Conservation (phyloP, 176 grass and related monocot species). For the Bonia amplexicaulis region DNA sequence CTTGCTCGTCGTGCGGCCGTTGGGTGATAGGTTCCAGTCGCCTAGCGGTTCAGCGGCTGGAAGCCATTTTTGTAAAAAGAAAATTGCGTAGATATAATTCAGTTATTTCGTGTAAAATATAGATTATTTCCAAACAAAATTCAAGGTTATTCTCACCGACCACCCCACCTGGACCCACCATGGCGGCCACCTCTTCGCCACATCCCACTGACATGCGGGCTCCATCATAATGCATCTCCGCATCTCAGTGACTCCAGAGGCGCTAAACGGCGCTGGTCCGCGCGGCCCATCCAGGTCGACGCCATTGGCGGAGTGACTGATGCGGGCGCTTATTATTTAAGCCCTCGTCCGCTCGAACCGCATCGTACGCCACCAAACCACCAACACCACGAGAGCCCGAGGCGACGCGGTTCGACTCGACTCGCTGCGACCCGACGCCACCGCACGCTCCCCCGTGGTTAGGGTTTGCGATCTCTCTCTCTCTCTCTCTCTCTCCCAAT, state of each 20-base stretch:
- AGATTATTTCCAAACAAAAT: too few relatives aligned
- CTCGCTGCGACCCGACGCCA: not conserved
- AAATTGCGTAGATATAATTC: too few relatives aligned
- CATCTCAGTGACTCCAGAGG: not conserved
- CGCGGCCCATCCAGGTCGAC: too few relatives aligned
- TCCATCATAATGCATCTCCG: not conserved
- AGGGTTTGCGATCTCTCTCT: not conserved
- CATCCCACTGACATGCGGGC: not conserved
- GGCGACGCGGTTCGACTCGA: not conserved
- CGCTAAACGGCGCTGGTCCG: too few relatives aligned
- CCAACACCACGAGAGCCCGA: not conserved
- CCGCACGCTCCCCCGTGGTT: not conserved
- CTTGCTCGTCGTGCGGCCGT: too few relatives aligned
- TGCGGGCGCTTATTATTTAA: not conserved
- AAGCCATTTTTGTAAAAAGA: too few relatives aligned
- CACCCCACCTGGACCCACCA: not conserved
- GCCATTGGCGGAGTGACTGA: too few relatives aligned
- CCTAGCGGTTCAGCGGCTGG: too few relatives aligned
- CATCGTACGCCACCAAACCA: not conserved
- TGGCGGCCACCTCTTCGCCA: not conserved
- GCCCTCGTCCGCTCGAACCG: too few relatives aligned
- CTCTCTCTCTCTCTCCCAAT: not conserved
- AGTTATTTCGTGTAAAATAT: too few relatives aligned
- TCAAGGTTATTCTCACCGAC: too few relatives aligned
- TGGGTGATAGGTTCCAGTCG: too few relatives aligned